Percentiles rank a stretch among this genome's conserved stretches.
phyloP scores from a whole-genome alignment of 2,329 filamentous ascomycete species.

The Pseudovirgaria hyperparasitica region DNA sequence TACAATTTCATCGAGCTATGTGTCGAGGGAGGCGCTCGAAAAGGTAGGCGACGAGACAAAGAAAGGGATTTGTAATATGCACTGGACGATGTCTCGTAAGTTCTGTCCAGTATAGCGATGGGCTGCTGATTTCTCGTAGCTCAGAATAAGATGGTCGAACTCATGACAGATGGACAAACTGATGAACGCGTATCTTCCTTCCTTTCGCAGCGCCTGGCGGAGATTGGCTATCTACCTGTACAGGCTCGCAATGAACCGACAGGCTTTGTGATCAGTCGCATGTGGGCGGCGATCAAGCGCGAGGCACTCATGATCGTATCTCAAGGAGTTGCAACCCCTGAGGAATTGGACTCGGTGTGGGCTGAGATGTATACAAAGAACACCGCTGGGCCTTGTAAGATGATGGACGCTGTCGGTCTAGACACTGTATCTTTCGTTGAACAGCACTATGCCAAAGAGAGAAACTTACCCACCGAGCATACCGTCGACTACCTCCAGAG shows the following conservation, averaged over 20 bases:
- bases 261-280: slow-evolving; percentile 42
- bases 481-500: slow-evolving; percentile 34
- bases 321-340: slow-evolving; percentile 36
- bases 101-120: slow-evolving; percentile 13
- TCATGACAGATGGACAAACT: slow-evolving; percentile 41
- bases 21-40: slow-evolving; percentile 35
- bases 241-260: slow-evolving; percentile 37
- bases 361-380: slow-evolving; percentile 23
- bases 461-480: slow-evolving; percentile 25
- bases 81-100: slow-evolving; percentile 36
- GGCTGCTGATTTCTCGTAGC: slow-evolving; percentile 24
- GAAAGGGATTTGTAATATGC: slow-evolving; percentile 34
- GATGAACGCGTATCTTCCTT: slow-evolving; percentile 31
- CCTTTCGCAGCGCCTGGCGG: slow-evolving; percentile 26
- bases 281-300: slow-evolving; percentile 45
- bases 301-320: slow-evolving; percentile 37
- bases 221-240: slow-evolving; percentile 30
- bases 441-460: slow-evolving; percentile 38
- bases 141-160: slow-evolving; percentile 35
- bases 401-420: slow-evolving; percentile 39
- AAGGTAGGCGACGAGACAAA: slow-evolving; percentile 27
- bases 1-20: slow-evolving; percentile 41
- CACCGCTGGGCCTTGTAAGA: slow-evolving; percentile 19
- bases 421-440: slow-evolving; percentile 44
- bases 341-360: slow-evolving; percentile 39